These are phyloP conservation scores for Cytospora paraplurivora DNA, from an alignment of 2,329 filamentous ascomycete species.

Conservation along the genomic window DNA sequence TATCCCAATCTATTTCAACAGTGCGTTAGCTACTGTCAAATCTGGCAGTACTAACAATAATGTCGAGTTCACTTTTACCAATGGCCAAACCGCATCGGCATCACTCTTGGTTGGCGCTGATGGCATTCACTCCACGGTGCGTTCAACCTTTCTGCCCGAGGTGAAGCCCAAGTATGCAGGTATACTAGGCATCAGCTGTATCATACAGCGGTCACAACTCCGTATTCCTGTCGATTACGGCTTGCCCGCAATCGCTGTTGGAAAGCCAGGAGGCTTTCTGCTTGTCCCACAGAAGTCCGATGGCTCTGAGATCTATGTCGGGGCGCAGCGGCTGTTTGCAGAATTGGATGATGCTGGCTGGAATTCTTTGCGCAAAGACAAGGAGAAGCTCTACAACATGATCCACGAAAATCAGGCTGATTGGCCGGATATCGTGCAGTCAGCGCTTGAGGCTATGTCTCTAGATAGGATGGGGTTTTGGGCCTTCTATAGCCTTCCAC, in stretches of 20 bases:
- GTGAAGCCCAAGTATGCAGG: conserved; percentile 53
- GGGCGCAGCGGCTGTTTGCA: conserved; percentile 44
- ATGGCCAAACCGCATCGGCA: conserved; percentile 45
- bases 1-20: conserved; percentile 49
- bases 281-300: conserved; percentile 51
- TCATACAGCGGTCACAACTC: conserved; percentile 42
- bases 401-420: conserved; percentile 39
- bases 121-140: conserved; percentile 60
- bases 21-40: no score
- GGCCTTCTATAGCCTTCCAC: conserved; percentile 53
- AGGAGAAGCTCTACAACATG: conserved; percentile 40
- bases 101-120: conserved; percentile 58
- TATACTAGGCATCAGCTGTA: conserved; percentile 42
- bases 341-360: conserved; percentile 46
- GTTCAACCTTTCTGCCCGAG: conserved; percentile 52
- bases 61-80: conserved; percentile 51
- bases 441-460: conserved; percentile 38
- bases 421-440: conserved; percentile 42
- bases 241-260: conserved; percentile 48
- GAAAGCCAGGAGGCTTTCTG: conserved; percentile 49
- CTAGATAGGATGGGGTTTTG: conserved; percentile 46
- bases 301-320: conserved; percentile 52
- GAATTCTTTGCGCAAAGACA: conserved; percentile 44
- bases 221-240: conserved; percentile 39
- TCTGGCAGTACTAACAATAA: no score